Evolutionary conservation across 2,329 filamentous ascomycete genomes (phyloP).

Genomic region (Hirsutella minnesotensis): DNA sequence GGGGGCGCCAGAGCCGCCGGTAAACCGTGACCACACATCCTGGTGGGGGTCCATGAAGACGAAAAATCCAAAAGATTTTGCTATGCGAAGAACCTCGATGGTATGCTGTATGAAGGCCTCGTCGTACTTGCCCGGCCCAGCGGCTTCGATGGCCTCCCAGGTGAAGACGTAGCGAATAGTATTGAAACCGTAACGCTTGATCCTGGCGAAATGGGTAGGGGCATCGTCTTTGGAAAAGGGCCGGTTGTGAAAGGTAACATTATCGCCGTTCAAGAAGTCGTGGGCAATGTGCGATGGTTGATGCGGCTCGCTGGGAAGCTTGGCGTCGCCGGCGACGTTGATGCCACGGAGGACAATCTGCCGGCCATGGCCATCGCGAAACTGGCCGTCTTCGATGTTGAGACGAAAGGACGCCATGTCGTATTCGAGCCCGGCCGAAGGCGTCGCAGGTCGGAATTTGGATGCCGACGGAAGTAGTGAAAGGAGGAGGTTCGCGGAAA

Average conservation of each 20-base stretch:
- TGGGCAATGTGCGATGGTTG: constrained; percentile 67
- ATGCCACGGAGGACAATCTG: constrained; percentile 87
- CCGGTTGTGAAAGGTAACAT: constrained; percentile 75
- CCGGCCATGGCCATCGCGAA: constrained; percentile 70
- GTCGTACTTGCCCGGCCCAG: constrained; percentile 83
- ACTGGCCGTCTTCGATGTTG: constrained; percentile 72
- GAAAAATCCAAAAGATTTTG: constrained; percentile 86
- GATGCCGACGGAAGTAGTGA: background rate
- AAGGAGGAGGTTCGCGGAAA: background rate
- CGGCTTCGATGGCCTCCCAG: constrained; percentile 96
- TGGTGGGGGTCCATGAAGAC: constrained; percentile 99
- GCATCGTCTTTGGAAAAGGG: constrained; percentile 79
- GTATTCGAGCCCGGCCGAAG: background rate
- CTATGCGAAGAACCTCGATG: constrained; percentile 69
- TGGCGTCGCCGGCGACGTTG: constrained; percentile 84
- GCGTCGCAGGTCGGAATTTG: background rate
- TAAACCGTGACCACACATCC: constrained; percentile 95
- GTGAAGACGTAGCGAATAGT: constrained; percentile 95
- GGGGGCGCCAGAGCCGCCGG: constrained; percentile 87
- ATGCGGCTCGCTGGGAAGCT: constrained; percentile 73
- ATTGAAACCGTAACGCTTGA: constrained; percentile 89
- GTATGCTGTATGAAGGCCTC: constrained; percentile 90
- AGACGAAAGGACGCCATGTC: constrained; percentile 65
- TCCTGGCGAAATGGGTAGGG: constrained; percentile 70
- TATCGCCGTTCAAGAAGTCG: constrained; percentile 85